These are phyloP conservation scores for Paraglomus brasilianum DNA, from an alignment of 192 early-diverging fungal species.

Conservation along the genomic window DNA sequence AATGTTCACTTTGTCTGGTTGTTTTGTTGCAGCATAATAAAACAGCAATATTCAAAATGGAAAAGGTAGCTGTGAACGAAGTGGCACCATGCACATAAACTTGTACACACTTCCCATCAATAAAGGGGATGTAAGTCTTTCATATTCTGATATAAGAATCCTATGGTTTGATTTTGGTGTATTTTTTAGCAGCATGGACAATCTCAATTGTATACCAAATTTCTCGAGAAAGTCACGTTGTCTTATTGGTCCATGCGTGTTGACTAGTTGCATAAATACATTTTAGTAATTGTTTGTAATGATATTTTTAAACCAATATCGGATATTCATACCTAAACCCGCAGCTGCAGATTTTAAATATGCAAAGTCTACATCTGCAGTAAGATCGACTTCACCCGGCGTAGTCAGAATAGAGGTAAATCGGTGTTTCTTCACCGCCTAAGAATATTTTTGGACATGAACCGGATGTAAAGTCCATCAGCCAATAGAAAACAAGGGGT, in stretches of 20 bases:
- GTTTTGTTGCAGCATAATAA: too few species aligned
- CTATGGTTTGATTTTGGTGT: conserved; percentile 51
- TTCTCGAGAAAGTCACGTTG: conserved; percentile 74
- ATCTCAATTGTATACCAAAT: conserved; percentile 78
- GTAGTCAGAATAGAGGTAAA: conserved; percentile 73
- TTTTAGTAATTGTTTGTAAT: not conserved
- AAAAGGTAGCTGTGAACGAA: conserved; percentile 30
- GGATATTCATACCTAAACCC: conserved; percentile 35
- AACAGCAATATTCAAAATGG: too few species aligned
- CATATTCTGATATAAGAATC: conserved; percentile 65
- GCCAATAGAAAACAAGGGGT: too few species aligned
- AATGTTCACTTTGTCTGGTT: too few species aligned
- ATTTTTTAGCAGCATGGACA: conserved; percentile 65
- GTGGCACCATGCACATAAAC: conserved; percentile 61
- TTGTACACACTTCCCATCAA: conserved; percentile 90
- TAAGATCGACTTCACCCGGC: conserved; percentile 88
- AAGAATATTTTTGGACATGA: conserved; percentile 15
- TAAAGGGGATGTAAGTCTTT: conserved; percentile 72
- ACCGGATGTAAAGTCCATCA: not conserved
- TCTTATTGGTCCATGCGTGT: conserved; percentile 73
- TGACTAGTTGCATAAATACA: conserved; percentile 36
- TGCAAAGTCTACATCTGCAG: conserved; percentile 89
- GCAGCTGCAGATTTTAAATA: conserved; percentile 61
- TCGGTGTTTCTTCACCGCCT: conserved; percentile 83
- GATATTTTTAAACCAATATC: conserved; percentile 5